Evolutionary conservation across 2,329 filamentous ascomycete species (phyloP), one percentile per base, ranked within the genome.

Genomic region (Cladosporium sphaerospermum): DNA sequence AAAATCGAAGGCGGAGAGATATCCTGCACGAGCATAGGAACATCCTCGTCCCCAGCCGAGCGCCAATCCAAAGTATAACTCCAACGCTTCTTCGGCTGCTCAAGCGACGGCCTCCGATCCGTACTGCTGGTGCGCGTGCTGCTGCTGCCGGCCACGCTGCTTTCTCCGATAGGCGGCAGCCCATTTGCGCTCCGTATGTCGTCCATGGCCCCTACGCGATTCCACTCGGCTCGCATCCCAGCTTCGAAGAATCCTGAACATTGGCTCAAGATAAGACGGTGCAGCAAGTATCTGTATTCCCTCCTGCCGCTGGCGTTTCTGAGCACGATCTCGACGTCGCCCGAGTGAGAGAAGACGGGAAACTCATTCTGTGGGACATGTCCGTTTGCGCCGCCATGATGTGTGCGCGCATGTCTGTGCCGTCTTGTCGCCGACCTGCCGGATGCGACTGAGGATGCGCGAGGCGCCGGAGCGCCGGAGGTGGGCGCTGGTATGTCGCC

Each of bases 241-340:
- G 88, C 86, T 70, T 95, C 89, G 67, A 97, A 97, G 75, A 96
- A 96, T 13, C 89, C 90, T 5, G 90, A 96, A 65, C 88, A 95
- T 70, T 95, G 88, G 32, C 88, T 85, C 60, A 97, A 75, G 39
- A 92, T 96, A 64, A 96, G 80, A 55, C 85, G 80, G 72, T 97
- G 92, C 53, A 97, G 78, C 44, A 96, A 78, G 68, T 96, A 97
- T 56, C 87, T 80, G 67, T 89, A 88, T 71, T 93, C 86, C 65
- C 84, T 82, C 57, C 81, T 78, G 50, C 86, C 80, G 11, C 82
- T 71, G 79, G 65, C 78, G 36, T 59, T 68, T 14, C 57, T 80
- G 63, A 96, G 81, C 52, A 92, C 67, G 57, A 97, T 90, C 72
- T 97, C 92, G 64, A 96, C 89, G 71, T 97, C 91, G 65, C 92